Evolutionary conservation across 2,329 filamentous ascomycete genomes (phyloP).

Genomic region (Huntiella savannae): DNA sequence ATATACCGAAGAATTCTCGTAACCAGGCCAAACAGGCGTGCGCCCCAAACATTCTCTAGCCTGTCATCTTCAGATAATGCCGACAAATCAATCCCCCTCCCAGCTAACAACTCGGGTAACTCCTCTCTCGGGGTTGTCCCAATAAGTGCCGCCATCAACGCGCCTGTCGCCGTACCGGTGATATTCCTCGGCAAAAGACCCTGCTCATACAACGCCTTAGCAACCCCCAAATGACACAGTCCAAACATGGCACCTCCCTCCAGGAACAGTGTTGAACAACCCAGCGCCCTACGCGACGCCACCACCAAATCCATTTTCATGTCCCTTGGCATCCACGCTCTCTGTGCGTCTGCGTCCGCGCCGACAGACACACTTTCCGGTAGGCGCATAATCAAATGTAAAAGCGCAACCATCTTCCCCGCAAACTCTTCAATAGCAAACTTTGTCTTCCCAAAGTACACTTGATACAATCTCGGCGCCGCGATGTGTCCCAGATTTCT

Average conservation of each 20-base stretch:
- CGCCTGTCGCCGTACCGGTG: slow-evolving; percentile 76
- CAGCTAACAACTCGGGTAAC: slow-evolving; percentile 54
- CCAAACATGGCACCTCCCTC: slow-evolving; percentile 88
- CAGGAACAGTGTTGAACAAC: slow-evolving; percentile 64
- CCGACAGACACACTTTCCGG: slow-evolving; percentile 28
- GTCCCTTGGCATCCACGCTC: slow-evolving; percentile 29
- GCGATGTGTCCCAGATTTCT: slow-evolving; percentile 81
- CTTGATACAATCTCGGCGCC: slow-evolving; percentile 60
- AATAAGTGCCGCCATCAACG: slow-evolving; percentile 73
- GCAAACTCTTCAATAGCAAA: slow-evolving; percentile 82
- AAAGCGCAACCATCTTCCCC: slow-evolving; percentile 59
- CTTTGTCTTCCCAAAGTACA: slow-evolving; percentile 76
- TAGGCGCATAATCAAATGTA: slow-evolving; percentile 54
- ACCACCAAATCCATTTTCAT: slow-evolving; percentile 72
- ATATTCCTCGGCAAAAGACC: slow-evolving; percentile 77
- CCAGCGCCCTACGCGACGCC: slow-evolving; percentile 75
- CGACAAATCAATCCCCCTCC: slow-evolving; percentile 63
- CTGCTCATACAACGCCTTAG: slow-evolving; percentile 66
- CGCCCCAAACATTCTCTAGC: slow-evolving; percentile 6
- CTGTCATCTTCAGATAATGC: slow-evolving; percentile 40
- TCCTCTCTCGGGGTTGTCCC: slow-evolving; percentile 77
- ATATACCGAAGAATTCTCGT: slow-evolving; percentile 52
- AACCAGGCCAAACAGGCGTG: slow-evolving; percentile 29
- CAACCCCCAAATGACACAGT: slow-evolving; percentile 73
- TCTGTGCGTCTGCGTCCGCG: slow-evolving; percentile 23